Evolutionary conservation across 768 basidiomycete species (phyloP).

Genomic region (Boletus tylopilopsis): DNA sequence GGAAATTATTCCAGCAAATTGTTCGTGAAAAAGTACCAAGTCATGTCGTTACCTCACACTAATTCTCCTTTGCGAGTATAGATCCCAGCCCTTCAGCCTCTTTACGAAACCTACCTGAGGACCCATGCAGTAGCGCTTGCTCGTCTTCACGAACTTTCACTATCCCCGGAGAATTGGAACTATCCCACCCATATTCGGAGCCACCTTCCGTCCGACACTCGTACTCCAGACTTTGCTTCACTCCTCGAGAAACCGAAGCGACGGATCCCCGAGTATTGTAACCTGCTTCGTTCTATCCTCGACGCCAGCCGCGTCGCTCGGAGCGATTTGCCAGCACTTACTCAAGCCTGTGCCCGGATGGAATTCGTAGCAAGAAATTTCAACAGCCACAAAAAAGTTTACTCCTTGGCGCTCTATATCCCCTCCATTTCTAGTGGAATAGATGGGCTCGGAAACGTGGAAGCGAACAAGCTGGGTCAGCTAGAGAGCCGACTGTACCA

Average conservation of each 20-base stretch:
- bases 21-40: slow-evolving; percentile 37
- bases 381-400: slow-evolving; percentile 47
- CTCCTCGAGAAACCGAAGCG: slow-evolving; percentile 96
- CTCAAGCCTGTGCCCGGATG: slow-evolving; percentile 34
- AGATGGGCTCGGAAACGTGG: slow-evolving; percentile 21
- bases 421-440: not conserved
- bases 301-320: slow-evolving; percentile 62
- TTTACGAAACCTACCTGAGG: slow-evolving; percentile 73
- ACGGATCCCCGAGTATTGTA: slow-evolving; percentile 84
- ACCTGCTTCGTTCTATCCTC: slow-evolving; percentile 68
- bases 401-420: not conserved
- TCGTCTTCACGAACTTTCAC: slow-evolving; percentile 45
- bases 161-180: slow-evolving; percentile 40
- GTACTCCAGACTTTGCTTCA: slow-evolving; percentile 85
- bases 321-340: slow-evolving; percentile 42
- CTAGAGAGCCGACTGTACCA: slow-evolving; percentile 50
- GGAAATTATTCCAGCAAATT: slow-evolving; percentile 59
- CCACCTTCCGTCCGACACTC: slow-evolving; percentile 52
- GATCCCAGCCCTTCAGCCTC: slow-evolving; percentile 61
- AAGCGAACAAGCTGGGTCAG: slow-evolving; percentile 43
- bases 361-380: slow-evolving; percentile 66
- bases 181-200: slow-evolving; percentile 56
- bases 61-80: slow-evolving; percentile 22
- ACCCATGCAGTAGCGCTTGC: slow-evolving; percentile 65
- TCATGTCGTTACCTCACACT: not conserved